Base-by-base conservation (phyloP, 192 early-diverging fungal species). In the Gryganskiella cystojenkinii region DNA sequence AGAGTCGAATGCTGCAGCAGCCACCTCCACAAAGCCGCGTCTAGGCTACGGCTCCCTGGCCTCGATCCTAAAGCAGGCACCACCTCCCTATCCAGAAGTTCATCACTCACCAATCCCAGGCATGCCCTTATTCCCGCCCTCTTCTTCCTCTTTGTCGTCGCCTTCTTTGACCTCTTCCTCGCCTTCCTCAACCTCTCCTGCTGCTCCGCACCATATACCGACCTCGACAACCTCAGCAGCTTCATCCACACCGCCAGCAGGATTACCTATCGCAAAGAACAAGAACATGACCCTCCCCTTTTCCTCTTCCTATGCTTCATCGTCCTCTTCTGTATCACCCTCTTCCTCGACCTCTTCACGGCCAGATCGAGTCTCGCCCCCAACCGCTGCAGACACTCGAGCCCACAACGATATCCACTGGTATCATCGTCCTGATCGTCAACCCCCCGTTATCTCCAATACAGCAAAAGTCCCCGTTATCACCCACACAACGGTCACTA, bases 51-150 rank as follows among this genome's bases (percentile, higher is more conserved):
- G 37, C 37, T 40, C 61, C 13, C 61, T 62, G 28, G 61, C 61
- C 0, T 62, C 61, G 34, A 50, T 62, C 30, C 61, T 62, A 28
- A 47, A 51, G 6, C 61, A 62, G 47, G 61, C 61, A 19, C 61
- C 61, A 4, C 44, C 44, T 7, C 61, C 33, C 13, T 62, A 54
- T 20, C 28, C 63, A 37, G 42, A 65, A 25, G 63, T 65, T 4
- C 52, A 65, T n/a, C 52, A 53, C 40, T n/a, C 42, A 0, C 63
- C 52, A 9, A 43, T 65, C 6, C 13, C 35, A 5, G 27, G 27
- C 0, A 33, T 55, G 13, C 17, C 24, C 42, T 19, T 50, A 19
- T 46, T 54, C 30, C 24, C 27, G 3, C 28, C 52, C n/a, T 37
- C 40, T 28, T 44, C 42, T 19, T 55, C 63, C 40, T 17, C 63